phyloP scores from a whole-genome alignment of 2,329 filamentous ascomycete species.

The Aspergillus cejpii region DNA sequence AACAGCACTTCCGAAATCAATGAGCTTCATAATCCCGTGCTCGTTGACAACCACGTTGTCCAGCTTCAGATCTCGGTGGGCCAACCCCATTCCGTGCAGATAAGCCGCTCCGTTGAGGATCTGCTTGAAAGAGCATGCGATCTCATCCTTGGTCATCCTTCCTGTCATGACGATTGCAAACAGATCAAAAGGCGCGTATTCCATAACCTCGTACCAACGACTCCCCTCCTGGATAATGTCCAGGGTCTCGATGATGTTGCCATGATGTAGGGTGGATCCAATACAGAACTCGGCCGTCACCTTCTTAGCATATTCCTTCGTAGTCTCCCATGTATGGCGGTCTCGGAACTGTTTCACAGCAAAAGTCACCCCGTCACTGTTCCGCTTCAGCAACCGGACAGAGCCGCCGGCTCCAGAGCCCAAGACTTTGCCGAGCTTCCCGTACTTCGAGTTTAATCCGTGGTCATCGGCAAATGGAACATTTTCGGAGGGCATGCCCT shows the following conservation, averaged over 20 bases:
- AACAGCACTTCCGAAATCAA: conserved; percentile 95
- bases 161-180: conserved; percentile 99
- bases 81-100: conserved; percentile 87
- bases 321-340: conserved; percentile 83
- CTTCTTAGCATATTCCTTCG: conserved; percentile 96
- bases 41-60: conserved; percentile 98
- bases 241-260: conserved; percentile 96
- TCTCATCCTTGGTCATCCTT: conserved; percentile 87
- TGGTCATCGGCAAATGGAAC: conserved; percentile 94
- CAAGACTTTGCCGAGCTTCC: conserved; percentile 88
- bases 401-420: conserved; percentile 93
- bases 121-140: conserved; percentile 86
- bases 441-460: conserved; percentile 82
- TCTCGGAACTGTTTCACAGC: conserved; percentile 96
- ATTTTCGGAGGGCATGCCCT: conserved; percentile 44
- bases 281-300: conserved; percentile 98
- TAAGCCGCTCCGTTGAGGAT: conserved; percentile 93
- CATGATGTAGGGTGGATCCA: conserved; percentile 91
- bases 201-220: conserved; percentile 98
- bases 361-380: conserved; percentile 86
- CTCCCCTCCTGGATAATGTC: conserved; percentile 93
- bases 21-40: conserved; percentile 97
- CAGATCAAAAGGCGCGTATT: conserved; percentile 90
- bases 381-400: conserved; percentile 87
- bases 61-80: conserved; percentile 89